phyloP scores from a whole-genome alignment of 257 asterid species.

The Solanum piurae region DNA sequence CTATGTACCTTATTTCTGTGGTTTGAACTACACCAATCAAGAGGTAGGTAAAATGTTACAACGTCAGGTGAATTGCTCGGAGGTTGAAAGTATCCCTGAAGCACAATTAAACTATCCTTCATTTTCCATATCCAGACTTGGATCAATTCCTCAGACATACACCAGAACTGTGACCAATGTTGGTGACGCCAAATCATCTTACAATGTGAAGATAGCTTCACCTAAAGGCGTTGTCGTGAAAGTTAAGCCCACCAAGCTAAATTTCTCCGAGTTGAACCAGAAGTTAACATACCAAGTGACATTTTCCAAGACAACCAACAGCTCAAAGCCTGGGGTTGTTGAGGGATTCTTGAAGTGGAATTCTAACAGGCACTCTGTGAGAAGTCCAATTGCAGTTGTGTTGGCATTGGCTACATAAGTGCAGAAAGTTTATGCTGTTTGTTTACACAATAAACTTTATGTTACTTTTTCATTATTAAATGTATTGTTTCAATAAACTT shows the following conservation, averaged over 20 bases:
- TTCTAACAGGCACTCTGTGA: conserved; percentile 18
- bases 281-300: conserved; percentile 23
- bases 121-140: neutral
- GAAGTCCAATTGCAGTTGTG: conserved; percentile 20
- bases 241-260: conserved; percentile 14
- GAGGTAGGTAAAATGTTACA: conserved; percentile 5
- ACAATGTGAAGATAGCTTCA: conserved; percentile 1
- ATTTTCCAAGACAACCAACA: neutral
- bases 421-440: neutral
- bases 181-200: conserved; percentile 18
- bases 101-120: conserved; percentile 13
- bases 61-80: conserved; percentile 10
- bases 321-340: neutral
- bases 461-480: neutral
- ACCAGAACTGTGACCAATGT: conserved; percentile 35
- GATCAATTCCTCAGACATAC: conserved; percentile 11
- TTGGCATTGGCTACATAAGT: neutral
- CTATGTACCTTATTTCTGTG: conserved; percentile 37
- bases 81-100: conserved; percentile 11
- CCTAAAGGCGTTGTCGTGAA: conserved; percentile 16
- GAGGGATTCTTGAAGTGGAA: conserved; percentile 36
- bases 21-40: conserved; percentile 26
- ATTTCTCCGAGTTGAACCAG: conserved; percentile 10
- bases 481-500: no score
- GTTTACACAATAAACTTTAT: neutral